These are phyloP conservation scores for Scolecobasidium constrictum DNA, from an alignment of 2,329 filamentous ascomycete species.

Conservation along the genomic window DNA sequence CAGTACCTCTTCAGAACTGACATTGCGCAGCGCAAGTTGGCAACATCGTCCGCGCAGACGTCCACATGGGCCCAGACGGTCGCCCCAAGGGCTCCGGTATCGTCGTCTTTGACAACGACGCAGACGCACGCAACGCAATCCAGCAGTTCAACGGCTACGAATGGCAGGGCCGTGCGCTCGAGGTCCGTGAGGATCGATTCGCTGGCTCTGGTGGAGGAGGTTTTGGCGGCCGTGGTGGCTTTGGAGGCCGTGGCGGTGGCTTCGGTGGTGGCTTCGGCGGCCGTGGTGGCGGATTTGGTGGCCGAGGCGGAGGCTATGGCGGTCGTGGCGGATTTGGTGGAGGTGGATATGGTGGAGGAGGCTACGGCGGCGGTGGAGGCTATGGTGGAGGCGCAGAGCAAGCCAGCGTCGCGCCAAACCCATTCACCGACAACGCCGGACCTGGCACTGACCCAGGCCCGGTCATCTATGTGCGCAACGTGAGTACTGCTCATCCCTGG, in stretches of 20 bases:
- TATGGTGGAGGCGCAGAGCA: constrained; percentile 26
- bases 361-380: constrained; percentile 29
- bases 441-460: constrained; percentile 74
- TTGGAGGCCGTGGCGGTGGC: constrained; percentile 27
- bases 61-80: constrained; percentile 83
- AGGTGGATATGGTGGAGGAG: constrained; percentile 38
- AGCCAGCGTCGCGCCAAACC: constrained; percentile 55
- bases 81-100: constrained; percentile 95
- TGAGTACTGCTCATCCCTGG: constrained; percentile 42
- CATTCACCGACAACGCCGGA: constrained; percentile 88
- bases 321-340: constrained; percentile 48
- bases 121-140: constrained; percentile 92
- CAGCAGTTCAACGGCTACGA: constrained; percentile 98
- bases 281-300: constrained; percentile 44
- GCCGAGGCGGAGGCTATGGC: constrained; percentile 40
- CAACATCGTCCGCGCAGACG: constrained; percentile 79
- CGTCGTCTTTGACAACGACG: constrained; percentile 87
- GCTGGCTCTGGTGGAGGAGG: constrained; percentile 48
- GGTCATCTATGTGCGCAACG: constrained; percentile 92
- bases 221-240: constrained; percentile 27
- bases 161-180: constrained; percentile 87
- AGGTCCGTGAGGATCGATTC: constrained; percentile 94
- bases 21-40: constrained; percentile 18
- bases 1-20: not conserved
- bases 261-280: constrained; percentile 40